phyloP scores from a whole-genome alignment of 2,329 filamentous ascomycete genomes.

The Apiospora kogelbergensis region DNA sequence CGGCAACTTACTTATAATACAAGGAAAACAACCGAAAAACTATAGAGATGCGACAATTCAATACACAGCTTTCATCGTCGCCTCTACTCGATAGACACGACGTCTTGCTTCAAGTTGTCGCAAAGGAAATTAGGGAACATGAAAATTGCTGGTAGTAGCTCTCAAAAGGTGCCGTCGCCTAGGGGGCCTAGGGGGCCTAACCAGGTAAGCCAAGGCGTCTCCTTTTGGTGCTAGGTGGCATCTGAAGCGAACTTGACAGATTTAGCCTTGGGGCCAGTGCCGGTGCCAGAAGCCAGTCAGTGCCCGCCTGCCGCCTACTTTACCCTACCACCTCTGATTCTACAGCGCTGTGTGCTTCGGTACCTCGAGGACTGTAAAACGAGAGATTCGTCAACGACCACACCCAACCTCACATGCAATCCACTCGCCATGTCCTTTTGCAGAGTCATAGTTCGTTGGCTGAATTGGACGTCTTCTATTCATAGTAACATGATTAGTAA shows the following conservation, averaged over 20 bases:
- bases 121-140: constrained; percentile 1
- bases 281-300: not conserved
- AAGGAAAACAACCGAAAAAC: not conserved
- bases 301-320: no score
- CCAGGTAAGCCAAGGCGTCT: not conserved
- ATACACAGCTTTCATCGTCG: not conserved
- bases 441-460: not conserved
- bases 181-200: not conserved
- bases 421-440: not conserved
- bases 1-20: not conserved
- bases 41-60: not conserved
- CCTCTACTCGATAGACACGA: not conserved
- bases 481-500: not conserved
- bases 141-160: constrained; percentile 2
- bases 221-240: not conserved
- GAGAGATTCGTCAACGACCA: no score
- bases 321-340: no score
- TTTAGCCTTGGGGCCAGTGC: not conserved
- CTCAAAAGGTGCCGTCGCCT: not conserved
- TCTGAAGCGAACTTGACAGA: constrained; percentile 4
- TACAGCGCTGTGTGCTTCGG: not conserved
- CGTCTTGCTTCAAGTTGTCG: not conserved
- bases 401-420: not conserved
- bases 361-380: not conserved
- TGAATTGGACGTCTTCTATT: not conserved